phyloP scores from a whole-genome alignment of 768 basidiomycete species.

The Mrakia frigida region DNA sequence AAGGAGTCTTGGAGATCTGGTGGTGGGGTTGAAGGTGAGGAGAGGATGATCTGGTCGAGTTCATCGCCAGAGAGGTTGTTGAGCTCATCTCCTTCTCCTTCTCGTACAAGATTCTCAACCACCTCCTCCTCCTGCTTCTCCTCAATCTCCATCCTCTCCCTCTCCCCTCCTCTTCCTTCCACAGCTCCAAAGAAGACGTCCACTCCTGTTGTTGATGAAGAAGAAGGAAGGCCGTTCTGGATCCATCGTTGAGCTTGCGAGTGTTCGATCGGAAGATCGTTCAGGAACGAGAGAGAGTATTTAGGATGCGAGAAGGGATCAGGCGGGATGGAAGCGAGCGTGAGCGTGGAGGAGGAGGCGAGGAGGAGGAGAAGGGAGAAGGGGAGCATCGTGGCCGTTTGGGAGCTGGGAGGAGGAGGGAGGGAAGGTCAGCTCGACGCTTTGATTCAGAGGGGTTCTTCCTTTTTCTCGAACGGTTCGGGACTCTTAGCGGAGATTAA shows the following conservation, averaged over 20 bases:
- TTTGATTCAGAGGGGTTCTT: too few relatives aligned
- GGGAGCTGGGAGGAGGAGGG: not conserved
- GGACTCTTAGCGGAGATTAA: too few relatives aligned
- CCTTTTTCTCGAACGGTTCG: too few relatives aligned
- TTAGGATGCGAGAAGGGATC: slow-evolving; percentile 27
- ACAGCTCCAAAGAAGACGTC: slow-evolving; percentile 16
- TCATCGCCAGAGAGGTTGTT: not conserved
- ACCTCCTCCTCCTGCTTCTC: not conserved
- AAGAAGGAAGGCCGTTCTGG: not conserved
- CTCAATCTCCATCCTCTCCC: not conserved
- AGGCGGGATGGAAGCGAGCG: not conserved
- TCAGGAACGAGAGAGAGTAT: slow-evolving; percentile 25
- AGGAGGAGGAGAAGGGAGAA: slow-evolving; percentile 15
- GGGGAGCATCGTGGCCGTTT: slow-evolving; percentile 4
- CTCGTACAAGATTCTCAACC: not conserved
- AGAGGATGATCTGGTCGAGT: not conserved
- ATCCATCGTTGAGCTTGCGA: slow-evolving; percentile 7
- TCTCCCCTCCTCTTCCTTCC: not conserved
- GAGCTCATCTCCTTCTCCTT: not conserved
- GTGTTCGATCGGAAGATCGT: slow-evolving; percentile 24
- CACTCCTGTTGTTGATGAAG: not conserved
- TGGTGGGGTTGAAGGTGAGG: not conserved
- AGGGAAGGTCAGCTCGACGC: not conserved
- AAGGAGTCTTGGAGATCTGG: not conserved
- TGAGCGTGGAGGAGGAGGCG: not conserved